These are phyloP conservation scores for Pelargonium fulgidum DNA, from an alignment of 441 rosid species.

Conservation along the genomic window DNA sequence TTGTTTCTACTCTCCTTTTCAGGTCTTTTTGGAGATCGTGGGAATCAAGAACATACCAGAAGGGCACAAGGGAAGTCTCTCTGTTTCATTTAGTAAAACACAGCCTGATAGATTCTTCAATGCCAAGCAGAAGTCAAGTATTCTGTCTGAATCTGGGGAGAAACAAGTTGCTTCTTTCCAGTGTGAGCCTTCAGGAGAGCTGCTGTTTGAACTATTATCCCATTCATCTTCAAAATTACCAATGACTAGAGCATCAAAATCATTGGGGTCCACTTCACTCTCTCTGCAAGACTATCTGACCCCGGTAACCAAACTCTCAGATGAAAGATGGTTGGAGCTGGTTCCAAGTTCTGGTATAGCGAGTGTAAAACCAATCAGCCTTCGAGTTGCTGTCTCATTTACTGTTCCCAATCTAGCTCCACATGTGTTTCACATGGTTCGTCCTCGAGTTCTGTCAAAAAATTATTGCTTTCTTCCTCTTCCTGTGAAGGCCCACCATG, in stretches of 20 bases:
- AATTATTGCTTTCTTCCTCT: slow-evolving; percentile 16
- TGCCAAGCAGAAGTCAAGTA: slow-evolving; percentile 49
- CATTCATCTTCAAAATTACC: slow-evolving; percentile 33
- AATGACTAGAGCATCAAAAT: slow-evolving; percentile 30
- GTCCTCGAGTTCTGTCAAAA: slow-evolving; percentile 14
- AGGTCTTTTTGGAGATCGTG: slow-evolving; percentile 74
- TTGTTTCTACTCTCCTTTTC: slow-evolving; percentile 15
- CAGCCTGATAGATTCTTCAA: slow-evolving; percentile 55
- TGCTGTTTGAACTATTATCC: slow-evolving; percentile 58
- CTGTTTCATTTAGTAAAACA: slow-evolving; percentile 48
- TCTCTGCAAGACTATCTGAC: slow-evolving; percentile 43
- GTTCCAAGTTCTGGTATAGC: slow-evolving; percentile 33
- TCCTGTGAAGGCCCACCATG: slow-evolving; percentile 27
- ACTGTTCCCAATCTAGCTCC: slow-evolving; percentile 51
- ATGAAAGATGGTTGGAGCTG: slow-evolving; percentile 72
- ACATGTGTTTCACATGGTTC: slow-evolving; percentile 45
- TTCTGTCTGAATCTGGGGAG: slow-evolving; percentile 46
- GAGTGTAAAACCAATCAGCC: slow-evolving; percentile 44
- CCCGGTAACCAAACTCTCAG: slow-evolving; percentile 54
- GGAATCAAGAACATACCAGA: slow-evolving; percentile 59
- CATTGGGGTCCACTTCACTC: slow-evolving; percentile 51
- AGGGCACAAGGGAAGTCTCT: slow-evolving; percentile 47
- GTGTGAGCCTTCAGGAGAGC: slow-evolving; percentile 73
- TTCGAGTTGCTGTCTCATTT: slow-evolving; percentile 58
- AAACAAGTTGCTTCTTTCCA: slow-evolving; percentile 64